These are phyloP conservation scores for Dactylonectria estremocensis DNA, from an alignment of 2,329 filamentous ascomycete species.

Conservation along the genomic window DNA sequence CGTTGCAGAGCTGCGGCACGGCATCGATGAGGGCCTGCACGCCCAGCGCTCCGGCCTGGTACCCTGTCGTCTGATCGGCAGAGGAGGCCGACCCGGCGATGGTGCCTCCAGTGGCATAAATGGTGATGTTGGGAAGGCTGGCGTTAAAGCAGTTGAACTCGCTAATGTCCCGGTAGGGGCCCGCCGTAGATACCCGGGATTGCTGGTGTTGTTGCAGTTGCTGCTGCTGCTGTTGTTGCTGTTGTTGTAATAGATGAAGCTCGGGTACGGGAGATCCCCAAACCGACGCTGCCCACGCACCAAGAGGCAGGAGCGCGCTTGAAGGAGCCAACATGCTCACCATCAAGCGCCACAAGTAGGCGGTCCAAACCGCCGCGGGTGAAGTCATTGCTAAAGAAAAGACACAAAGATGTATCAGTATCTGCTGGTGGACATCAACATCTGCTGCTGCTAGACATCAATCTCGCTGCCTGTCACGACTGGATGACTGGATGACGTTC, in stretches of 20 bases:
- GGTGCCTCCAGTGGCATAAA: constrained; percentile 72
- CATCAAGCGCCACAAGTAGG: constrained; percentile 43
- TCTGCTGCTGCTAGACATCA: not conserved
- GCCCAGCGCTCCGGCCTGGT: constrained; percentile 60
- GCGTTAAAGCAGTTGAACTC: constrained; percentile 47
- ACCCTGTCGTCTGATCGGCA: constrained; percentile 62
- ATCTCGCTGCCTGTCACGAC: not conserved
- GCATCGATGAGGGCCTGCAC: constrained; percentile 67
- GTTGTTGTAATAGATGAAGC: constrained; percentile 35
- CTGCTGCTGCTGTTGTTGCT: constrained; percentile 35
- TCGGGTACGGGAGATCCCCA: constrained; percentile 47
- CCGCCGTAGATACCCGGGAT: constrained; percentile 16
- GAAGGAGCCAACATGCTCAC: constrained; percentile 45
- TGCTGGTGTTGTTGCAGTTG: constrained; percentile 33
- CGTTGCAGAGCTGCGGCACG: constrained; percentile 68
- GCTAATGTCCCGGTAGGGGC: constrained; percentile 23
- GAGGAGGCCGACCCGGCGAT: constrained; percentile 69
- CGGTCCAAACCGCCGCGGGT: constrained; percentile 39
- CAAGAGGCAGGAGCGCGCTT: constrained; percentile 41
- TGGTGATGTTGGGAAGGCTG: constrained; percentile 68
- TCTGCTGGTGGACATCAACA: constrained; percentile 19
- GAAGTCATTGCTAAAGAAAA: constrained; percentile 29
- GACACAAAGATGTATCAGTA: no score
- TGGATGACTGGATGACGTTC: constrained; percentile 33
- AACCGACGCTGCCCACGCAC: constrained; percentile 45